These are phyloP conservation scores for Akebia trifoliata DNA, from an alignment of 164 flowering plant species.

Conservation along the genomic window DNA sequence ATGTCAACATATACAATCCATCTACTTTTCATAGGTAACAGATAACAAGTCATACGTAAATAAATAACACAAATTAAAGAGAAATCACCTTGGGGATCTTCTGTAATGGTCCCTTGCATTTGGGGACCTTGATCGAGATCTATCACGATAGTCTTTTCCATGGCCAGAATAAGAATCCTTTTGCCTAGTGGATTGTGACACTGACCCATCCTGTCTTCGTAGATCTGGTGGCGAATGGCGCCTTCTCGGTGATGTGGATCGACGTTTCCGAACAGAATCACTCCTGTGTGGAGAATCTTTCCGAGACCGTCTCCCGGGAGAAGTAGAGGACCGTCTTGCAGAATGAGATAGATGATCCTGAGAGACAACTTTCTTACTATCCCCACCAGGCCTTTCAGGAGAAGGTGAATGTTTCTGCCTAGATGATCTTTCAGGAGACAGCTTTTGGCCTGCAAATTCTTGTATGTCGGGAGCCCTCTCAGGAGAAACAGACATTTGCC, in stretches of 20 bases:
- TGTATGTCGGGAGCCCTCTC: slow-evolving; percentile 12
- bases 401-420: slow-evolving; percentile 18
- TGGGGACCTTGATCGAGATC: slow-evolving; percentile 38
- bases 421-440: slow-evolving; percentile 7
- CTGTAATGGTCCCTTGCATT: slow-evolving; percentile 19
- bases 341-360: slow-evolving; percentile 7
- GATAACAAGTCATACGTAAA: background rate
- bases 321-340: slow-evolving; percentile 13
- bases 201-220: slow-evolving; percentile 19
- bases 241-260: slow-evolving; percentile 20
- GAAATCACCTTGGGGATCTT: slow-evolving; percentile 32
- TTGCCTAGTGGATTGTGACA: slow-evolving; percentile 20
- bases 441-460: slow-evolving; percentile 5
- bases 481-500: slow-evolving; percentile 15
- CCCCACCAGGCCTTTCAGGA: slow-evolving; percentile 10
- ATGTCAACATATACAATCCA: no score
- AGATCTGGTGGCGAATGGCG: slow-evolving; percentile 15
- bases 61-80: background rate
- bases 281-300: slow-evolving; percentile 15
- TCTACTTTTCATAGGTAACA: no score
- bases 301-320: slow-evolving; percentile 20
- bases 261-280: slow-evolving; percentile 16
- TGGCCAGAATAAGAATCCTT: slow-evolving; percentile 22
- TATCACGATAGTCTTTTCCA: slow-evolving; percentile 21
- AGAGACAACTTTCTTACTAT: slow-evolving; percentile 9